Evolutionary conservation across 129 eudicot genomes (phyloP).

Genomic region (Oenanthe sinensis): DNA sequence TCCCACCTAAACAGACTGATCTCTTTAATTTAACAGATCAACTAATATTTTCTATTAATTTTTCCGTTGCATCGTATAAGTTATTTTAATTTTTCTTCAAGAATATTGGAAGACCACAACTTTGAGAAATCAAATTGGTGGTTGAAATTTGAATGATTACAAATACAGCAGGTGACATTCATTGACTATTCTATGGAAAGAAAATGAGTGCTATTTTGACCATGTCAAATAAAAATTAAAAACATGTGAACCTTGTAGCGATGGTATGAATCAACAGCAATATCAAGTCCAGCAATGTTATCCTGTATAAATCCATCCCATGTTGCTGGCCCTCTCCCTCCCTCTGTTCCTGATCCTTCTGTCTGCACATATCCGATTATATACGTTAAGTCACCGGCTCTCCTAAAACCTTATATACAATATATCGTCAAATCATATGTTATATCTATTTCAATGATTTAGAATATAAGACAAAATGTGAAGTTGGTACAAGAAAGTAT

Average conservation of each 20-base stretch:
- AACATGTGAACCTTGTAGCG: constrained; percentile 7
- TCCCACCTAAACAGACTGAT: no score
- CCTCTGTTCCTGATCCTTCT: constrained; percentile 11
- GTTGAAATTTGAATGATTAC: neutral
- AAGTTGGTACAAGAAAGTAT: neutral
- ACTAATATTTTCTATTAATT: no score
- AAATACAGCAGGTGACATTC: neutral
- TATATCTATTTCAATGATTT: no score
- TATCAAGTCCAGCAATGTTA: constrained; percentile 2
- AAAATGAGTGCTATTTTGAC: neutral
- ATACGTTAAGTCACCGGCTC: no score
- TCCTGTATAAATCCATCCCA: constrained; percentile 15
- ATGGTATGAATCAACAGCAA: constrained; percentile 16
- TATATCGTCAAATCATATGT: no score
- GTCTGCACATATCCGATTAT: neutral
- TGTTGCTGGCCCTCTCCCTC: constrained; percentile 17
- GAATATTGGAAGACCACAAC: neutral
- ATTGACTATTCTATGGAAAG: no score
- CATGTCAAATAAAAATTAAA: neutral
- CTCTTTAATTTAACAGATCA: no score
- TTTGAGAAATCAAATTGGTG: neutral
- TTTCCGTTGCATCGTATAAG: no score
- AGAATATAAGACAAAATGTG: no score
- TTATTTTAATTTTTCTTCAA: no score
- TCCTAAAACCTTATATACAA: no score